Percentiles rank a stretch among this genome's conserved stretches.
phyloP scores from a whole-genome alignment of 176 grass and related monocot genomes.

The Saccharum officinarum region DNA sequence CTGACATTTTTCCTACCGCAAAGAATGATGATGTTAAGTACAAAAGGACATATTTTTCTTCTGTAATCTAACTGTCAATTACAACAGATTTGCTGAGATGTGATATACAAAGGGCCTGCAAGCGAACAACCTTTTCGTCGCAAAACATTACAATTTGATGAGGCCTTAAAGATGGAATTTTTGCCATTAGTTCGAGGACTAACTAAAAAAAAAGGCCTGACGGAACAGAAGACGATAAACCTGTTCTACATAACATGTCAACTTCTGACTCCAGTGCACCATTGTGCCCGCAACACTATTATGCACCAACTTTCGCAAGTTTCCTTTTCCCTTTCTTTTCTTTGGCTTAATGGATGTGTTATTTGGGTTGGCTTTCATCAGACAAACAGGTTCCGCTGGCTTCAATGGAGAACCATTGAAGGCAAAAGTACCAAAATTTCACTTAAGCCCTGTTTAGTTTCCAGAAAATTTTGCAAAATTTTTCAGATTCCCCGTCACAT shows the following conservation, averaged over 20 bases:
- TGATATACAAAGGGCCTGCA: constrained; percentile 40
- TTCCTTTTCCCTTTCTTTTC: background rate
- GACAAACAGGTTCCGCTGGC: constrained; percentile 1
- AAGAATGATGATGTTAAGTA: constrained; percentile 39
- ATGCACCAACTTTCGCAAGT: background rate
- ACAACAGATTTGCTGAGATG: background rate
- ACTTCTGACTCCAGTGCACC: background rate
- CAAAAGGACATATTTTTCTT: background rate
- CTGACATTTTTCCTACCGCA: background rate
- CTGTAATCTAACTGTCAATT: constrained; percentile 35
- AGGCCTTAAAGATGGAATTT: constrained; percentile 3
- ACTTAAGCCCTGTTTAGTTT: too few relatives aligned
- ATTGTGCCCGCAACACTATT: background rate
- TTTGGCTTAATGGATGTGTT: constrained; percentile 19
- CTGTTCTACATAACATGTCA: constrained; percentile 12
- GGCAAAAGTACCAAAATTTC: constrained; percentile 4
- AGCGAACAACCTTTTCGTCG: background rate
- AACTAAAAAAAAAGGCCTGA: background rate
- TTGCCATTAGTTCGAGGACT: constrained; percentile 20
- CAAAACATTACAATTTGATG: constrained; percentile 16
- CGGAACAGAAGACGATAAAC: background rate
- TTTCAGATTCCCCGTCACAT: too few relatives aligned
- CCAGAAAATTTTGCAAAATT: too few relatives aligned
- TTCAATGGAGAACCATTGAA: constrained; percentile 33
- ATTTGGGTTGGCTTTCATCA: constrained; percentile 9